Evolutionary conservation across 176 grass and related monocot species (phyloP), one percentile per base, ranked within the genome.

Genomic region (Oryza coarctata): DNA sequence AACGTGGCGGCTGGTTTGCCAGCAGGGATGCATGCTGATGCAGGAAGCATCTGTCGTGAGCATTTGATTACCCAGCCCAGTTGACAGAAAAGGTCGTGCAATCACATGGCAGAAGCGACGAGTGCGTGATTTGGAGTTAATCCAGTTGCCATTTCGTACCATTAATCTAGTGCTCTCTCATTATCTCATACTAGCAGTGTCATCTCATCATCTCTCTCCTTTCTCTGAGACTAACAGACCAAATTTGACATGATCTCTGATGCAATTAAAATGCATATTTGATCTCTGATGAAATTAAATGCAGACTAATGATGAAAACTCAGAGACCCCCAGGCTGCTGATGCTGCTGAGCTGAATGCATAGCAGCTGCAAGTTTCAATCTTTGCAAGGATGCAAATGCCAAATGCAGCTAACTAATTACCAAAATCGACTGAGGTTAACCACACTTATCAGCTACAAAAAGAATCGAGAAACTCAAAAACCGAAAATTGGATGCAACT

Each of bases 21-120:
- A 62, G 45, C 75, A n/a, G 27, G 67, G 58, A 84, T 30, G n/a
- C n/a, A n/a, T n/a, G n/a, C n/a, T n/a, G n/a, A n/a, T n/a, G 40
- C 26, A 68, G 55, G 66, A 63, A 75, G 73, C 25, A 71, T 38
- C 34, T 38, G 75, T 20, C 29, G 34, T 49, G 25, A 84, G 8
- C 20, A 41, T 39, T 75, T 74, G 23, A 65, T 73, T 67, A 31
- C 64, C 18, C 63, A 85, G 63, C 1, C 70, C 18, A 80, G 41
- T 52, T 76, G 77, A 71, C n/a, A 73, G 82, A 75, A 65, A 9
- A 52, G 76, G 44, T 75, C 71, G 70, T 71, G 82, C 58, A 25
- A 60, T 82, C 88, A 86, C 78, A 77, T 90, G 74, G 69, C 68
- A n/a, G 32, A 44, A 47, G 31, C 80, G 27, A 66, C 33, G 43